phyloP scores from a whole-genome alignment of 305 asterid genomes.

The Solanum aculeatissimum region DNA sequence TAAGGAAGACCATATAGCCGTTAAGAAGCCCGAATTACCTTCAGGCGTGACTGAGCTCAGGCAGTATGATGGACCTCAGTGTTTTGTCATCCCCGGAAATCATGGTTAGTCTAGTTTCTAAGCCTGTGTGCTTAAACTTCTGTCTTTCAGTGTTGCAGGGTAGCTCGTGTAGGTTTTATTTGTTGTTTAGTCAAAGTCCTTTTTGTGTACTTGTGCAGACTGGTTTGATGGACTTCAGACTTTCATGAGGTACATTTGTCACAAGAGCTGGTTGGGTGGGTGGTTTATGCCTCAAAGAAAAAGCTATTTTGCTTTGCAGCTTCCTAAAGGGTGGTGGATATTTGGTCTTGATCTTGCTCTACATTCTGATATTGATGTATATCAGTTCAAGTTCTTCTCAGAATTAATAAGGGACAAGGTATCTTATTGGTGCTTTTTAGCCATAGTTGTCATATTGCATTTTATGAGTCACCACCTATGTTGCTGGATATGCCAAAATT shows the following conservation, averaged over 20 bases:
- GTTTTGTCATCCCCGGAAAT: slow-evolving; percentile 94
- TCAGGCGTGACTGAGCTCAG: slow-evolving; percentile 43
- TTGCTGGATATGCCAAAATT: background rate
- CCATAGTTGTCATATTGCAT: background rate
- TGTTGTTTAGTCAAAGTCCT: background rate
- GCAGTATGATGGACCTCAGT: slow-evolving; percentile 90
- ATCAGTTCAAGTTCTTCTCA: slow-evolving; percentile 89
- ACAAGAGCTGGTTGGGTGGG: slow-evolving; percentile 98
- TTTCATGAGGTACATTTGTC: slow-evolving; percentile 95
- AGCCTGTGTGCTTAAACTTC: background rate
- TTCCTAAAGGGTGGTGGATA: slow-evolving; percentile 98
- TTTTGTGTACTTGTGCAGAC: slow-evolving; percentile 32
- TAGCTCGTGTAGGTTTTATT: background rate
- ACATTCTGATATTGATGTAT: slow-evolving; percentile 84
- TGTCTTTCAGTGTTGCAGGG: background rate
- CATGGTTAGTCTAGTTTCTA: slow-evolving; percentile 50
- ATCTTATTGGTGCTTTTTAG: slow-evolving; percentile 1
- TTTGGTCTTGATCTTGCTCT: slow-evolving; percentile 98
- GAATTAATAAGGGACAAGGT: slow-evolving; percentile 86
- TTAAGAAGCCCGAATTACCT: slow-evolving; percentile 91
- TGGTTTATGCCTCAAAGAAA: slow-evolving; percentile 99
- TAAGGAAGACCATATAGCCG: slow-evolving; percentile 78
- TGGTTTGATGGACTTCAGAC: slow-evolving; percentile 99
- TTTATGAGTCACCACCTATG: background rate
- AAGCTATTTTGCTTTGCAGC: slow-evolving; percentile 96